Percentiles rank a stretch among this genome's conserved stretches.
Conservation (phyloP, 2,329 filamentous ascomycete genomes). For the Lachnellula cervina region DNA sequence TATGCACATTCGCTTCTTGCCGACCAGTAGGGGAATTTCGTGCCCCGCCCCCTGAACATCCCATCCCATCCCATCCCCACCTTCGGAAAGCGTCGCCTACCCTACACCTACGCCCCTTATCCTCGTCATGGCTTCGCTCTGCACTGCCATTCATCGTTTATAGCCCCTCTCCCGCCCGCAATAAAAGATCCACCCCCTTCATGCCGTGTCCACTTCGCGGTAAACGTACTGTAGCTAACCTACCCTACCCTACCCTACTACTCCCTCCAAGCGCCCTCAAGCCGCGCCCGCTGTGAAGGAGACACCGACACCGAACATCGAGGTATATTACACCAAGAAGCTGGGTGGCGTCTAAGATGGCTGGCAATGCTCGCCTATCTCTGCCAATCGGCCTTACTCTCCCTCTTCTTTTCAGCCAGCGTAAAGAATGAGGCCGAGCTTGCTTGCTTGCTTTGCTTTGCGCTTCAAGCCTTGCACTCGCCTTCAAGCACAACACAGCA, state of each 20-base stretch:
- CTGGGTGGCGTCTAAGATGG: conserved; percentile 9
- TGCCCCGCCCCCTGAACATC: not conserved
- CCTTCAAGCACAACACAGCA: too few relatives aligned
- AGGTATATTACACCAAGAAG: not conserved
- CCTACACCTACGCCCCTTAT: not conserved
- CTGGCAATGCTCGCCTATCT: conserved; percentile 11
- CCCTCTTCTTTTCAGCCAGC: not conserved
- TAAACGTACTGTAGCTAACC: too few relatives aligned
- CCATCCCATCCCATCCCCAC: not conserved
- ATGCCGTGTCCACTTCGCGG: not conserved
- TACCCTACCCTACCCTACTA: not conserved
- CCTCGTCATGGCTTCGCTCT: not conserved
- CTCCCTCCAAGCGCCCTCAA: not conserved
- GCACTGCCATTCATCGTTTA: not conserved
- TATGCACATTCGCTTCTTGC: not conserved
- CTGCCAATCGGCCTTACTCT: conserved; percentile 14
- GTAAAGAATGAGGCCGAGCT: conserved; percentile 12
- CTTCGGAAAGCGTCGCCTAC: too few relatives aligned
- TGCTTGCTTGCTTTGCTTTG: not conserved
- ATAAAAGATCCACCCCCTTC: not conserved
- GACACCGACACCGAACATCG: too few relatives aligned
- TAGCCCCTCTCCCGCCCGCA: not conserved
- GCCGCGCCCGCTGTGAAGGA: not conserved
- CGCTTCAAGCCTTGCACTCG: not conserved
- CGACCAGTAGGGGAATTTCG: not conserved